These are phyloP conservation scores for Coprinopsis sp. DNA, from an alignment of 768 basidiomycete species.

Conservation along the genomic window DNA sequence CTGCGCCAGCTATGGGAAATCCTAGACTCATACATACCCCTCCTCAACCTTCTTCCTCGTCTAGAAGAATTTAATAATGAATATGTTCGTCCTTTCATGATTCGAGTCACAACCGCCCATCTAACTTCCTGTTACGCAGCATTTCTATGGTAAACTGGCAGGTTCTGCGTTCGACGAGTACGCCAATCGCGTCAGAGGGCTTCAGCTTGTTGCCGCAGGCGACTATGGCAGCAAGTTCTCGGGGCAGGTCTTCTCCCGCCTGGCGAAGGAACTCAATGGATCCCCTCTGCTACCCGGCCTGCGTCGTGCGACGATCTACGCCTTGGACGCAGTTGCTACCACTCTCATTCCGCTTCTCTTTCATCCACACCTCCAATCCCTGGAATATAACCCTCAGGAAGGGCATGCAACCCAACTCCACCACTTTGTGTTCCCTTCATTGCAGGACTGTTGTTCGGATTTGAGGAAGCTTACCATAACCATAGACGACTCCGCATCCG, in stretches of 20 bases:
- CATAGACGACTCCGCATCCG: background rate
- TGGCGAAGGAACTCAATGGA: conserved; percentile 1
- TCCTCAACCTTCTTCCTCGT: background rate
- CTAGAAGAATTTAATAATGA: background rate
- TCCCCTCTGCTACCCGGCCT: background rate
- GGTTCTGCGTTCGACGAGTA: conserved; percentile 1
- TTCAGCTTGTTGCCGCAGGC: background rate
- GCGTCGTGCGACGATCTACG: background rate
- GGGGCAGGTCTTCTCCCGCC: background rate
- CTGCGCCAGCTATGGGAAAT: background rate
- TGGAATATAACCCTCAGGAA: background rate
- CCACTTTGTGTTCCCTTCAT: background rate
- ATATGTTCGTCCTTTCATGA: background rate
- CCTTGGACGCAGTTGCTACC: background rate
- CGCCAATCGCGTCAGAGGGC: background rate
- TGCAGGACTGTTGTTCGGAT: background rate
- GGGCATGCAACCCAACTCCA: background rate
- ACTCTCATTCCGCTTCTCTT: background rate
- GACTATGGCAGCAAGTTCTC: background rate
- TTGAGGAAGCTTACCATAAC: background rate
- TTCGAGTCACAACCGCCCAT: background rate
- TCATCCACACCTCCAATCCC: background rate
- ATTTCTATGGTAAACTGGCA: no score
- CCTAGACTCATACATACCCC: background rate
- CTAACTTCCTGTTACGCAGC: background rate